phyloP scores from a whole-genome alignment of 805 yeast species.

The Lachancea sp. region DNA sequence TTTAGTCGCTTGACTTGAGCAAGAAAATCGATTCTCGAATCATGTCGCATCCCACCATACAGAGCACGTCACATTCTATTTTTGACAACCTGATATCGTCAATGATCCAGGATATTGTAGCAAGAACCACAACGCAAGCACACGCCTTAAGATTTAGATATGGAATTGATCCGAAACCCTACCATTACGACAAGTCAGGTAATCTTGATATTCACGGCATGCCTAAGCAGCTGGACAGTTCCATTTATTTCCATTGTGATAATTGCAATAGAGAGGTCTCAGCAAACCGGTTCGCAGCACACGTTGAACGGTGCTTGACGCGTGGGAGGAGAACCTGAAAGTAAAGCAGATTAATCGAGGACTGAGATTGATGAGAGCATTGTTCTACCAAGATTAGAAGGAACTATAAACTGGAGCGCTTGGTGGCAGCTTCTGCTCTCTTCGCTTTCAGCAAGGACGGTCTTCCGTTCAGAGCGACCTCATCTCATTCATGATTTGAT shows the following conservation, averaged over 20 bases:
- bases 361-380: too few relatives aligned
- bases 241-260: conserved; percentile 62
- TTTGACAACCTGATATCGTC: conserved; percentile 24
- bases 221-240: conserved; percentile 29
- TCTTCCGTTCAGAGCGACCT: not conserved
- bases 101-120: conserved; percentile 29
- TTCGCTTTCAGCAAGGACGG: too few relatives aligned
- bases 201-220: conserved; percentile 25
- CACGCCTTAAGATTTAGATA: conserved; percentile 21
- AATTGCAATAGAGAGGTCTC: conserved; percentile 84
- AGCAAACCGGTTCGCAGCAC: conserved; percentile 89
- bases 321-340: conserved; percentile 45
- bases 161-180: conserved; percentile 20
- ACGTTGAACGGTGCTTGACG: conserved; percentile 81
- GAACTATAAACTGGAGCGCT: too few relatives aligned
- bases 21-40: too few relatives aligned
- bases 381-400: too few relatives aligned
- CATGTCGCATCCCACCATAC: conserved; percentile 14
- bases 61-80: conserved; percentile 20
- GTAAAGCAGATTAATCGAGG: not conserved
- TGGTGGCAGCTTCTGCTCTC: too few relatives aligned
- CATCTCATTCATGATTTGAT: not conserved
- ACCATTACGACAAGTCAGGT: conserved; percentile 24
- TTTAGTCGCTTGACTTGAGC: too few relatives aligned
- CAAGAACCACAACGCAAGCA: conserved; percentile 22